Evolutionary conservation across 73 alveolate species (phyloP).

Genomic region (Tetrahymena malaccensis): DNA sequence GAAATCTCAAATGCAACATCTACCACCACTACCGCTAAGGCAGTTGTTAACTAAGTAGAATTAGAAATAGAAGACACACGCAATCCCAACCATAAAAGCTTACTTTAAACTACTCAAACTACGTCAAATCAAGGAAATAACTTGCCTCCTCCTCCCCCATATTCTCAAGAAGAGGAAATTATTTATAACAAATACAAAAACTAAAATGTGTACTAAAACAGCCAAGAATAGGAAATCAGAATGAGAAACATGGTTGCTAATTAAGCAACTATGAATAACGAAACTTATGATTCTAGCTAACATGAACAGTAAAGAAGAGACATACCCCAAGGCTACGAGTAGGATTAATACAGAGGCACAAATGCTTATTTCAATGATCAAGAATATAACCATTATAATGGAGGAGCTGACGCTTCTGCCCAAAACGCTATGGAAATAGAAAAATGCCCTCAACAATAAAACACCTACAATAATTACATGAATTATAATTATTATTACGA

Average conservation of each 20-base stretch:
- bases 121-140: neutral
- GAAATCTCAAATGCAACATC: neutral
- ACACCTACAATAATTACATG: neutral
- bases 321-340: neutral
- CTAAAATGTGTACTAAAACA: neutral
- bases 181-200: neutral
- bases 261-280: neutral
- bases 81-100: neutral
- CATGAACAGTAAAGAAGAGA: neutral
- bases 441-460: neutral
- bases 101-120: neutral
- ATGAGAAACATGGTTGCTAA: neutral
- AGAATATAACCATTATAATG: neutral
- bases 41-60: neutral
- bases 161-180: neutral
- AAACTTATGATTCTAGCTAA: neutral
- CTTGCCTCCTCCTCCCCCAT: neutral
- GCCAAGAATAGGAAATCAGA: neutral
- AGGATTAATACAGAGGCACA: neutral
- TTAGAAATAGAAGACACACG: neutral
- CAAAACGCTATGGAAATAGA: neutral
- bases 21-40: neutral
- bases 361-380: neutral
- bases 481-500: neutral
- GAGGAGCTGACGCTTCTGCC: neutral